Percentiles rank a stretch among this genome's conserved stretches.
Evolutionary conservation across 1,284 basidiomycete genomes (phyloP).

Genomic region (Moesziomyces globuligerus): DNA sequence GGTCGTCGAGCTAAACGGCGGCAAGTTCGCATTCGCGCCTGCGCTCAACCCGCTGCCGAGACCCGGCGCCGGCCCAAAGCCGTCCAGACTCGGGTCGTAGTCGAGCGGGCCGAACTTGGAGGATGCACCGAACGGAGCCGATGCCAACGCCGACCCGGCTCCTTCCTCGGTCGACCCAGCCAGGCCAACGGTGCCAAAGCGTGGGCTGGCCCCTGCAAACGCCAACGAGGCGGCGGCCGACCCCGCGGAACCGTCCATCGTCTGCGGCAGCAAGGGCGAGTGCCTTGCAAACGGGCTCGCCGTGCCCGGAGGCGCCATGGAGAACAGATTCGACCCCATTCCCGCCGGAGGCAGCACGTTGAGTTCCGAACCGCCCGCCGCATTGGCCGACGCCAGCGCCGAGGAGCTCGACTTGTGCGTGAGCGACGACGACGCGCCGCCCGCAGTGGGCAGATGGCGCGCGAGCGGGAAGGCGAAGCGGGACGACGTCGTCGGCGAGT

Average conservation of each 20-base stretch:
- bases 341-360: slow-evolving; percentile 18
- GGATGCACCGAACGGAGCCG: slow-evolving; percentile 13
- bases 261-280: slow-evolving; percentile 33
- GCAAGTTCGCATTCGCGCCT: slow-evolving; percentile 5
- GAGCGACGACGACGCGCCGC: slow-evolving; percentile 4
- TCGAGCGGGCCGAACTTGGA: slow-evolving; percentile 43
- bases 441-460: slow-evolving; percentile 27
- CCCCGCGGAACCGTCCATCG: slow-evolving; percentile 5
- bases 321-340: slow-evolving; percentile 25
- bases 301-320: slow-evolving; percentile 15
- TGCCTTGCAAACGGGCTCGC: slow-evolving; percentile 31
- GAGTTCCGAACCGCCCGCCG: slow-evolving; percentile 13
- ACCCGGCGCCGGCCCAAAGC: slow-evolving; percentile 35
- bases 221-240: slow-evolving; percentile 6
- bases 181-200: slow-evolving; percentile 19
- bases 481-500: slow-evolving; percentile 46
- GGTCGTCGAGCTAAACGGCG: slow-evolving; percentile 22
- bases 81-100: slow-evolving; percentile 37
- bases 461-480: slow-evolving; percentile 49
- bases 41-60: slow-evolving; percentile 8
- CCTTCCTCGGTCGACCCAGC: slow-evolving; percentile 1
- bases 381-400: slow-evolving; percentile 17
- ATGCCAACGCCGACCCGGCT: slow-evolving; percentile 1
- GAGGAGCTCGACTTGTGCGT: slow-evolving; percentile 24
- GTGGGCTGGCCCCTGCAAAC: slow-evolving; percentile 29